These are phyloP conservation scores for Tanozyma kutaoensis DNA, from an alignment of 805 yeast species.

Conservation along the genomic window DNA sequence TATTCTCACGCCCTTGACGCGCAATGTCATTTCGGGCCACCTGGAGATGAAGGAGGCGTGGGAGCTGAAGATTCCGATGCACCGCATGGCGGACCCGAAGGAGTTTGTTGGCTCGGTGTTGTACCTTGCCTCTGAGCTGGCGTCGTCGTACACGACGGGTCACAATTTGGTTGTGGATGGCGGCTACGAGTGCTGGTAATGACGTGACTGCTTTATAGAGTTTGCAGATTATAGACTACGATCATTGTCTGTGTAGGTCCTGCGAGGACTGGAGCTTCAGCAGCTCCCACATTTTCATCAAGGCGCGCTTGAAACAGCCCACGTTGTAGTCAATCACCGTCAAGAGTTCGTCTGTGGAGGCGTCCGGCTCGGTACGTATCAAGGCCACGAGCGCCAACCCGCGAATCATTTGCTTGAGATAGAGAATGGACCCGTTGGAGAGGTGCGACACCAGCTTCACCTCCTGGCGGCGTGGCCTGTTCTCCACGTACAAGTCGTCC, in stretches of 20 bases:
- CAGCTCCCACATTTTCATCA: conserved; percentile 64
- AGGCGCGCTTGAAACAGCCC: conserved; percentile 60
- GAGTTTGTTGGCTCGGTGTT: conserved; percentile 70
- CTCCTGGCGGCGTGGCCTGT: conserved; percentile 11
- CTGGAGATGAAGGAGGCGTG: conserved; percentile 55
- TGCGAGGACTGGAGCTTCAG: no score
- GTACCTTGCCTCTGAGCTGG: conserved; percentile 58
- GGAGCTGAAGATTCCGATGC: conserved; percentile 63
- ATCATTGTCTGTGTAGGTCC: no score
- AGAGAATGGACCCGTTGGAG: conserved; percentile 73
- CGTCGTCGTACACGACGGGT: conserved; percentile 74
- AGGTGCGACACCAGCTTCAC: conserved; percentile 61
- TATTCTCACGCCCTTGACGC: conserved; percentile 67
- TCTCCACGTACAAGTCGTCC: conserved; percentile 46
- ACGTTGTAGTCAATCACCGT: conserved; percentile 84
- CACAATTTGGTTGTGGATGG: conserved; percentile 77
- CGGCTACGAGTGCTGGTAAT: conserved; percentile 80
- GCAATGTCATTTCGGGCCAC: conserved; percentile 50
- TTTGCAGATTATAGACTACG: no score
- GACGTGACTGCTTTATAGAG: no score
- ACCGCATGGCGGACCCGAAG: conserved; percentile 75
- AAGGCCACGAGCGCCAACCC: conserved; percentile 87
- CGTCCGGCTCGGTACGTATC: conserved; percentile 32
- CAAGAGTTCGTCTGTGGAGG: conserved; percentile 9
- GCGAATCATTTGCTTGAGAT: conserved; percentile 82